These are phyloP conservation scores for Artemisia princeps DNA, from an alignment of 140 eudicot genomes.

Conservation along the genomic window DNA sequence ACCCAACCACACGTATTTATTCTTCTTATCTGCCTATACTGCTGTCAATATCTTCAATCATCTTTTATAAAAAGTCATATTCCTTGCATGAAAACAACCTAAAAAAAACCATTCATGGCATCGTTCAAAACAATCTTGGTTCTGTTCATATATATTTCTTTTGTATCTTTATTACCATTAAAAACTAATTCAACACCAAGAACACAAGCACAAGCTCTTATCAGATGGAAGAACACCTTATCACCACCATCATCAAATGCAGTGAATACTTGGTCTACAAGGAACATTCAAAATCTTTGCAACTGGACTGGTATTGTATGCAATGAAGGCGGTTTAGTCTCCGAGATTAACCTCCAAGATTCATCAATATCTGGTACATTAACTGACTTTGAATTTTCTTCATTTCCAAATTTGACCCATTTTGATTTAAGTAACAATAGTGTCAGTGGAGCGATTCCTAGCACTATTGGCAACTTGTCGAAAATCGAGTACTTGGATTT, in stretches of 20 bases:
- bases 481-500: constrained; percentile 46
- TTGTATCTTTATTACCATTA: constrained; percentile 33
- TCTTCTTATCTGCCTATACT: constrained; percentile 8
- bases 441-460: constrained; percentile 44
- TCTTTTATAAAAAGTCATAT: not conserved
- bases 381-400: constrained; percentile 34
- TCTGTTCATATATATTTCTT: constrained; percentile 23
- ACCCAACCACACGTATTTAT: constrained; percentile 24
- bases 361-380: constrained; percentile 40
- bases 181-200: constrained; percentile 36
- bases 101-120: constrained; percentile 25
- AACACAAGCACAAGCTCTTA: constrained; percentile 70
- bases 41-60: constrained; percentile 17
- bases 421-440: constrained; percentile 34
- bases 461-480: constrained; percentile 46
- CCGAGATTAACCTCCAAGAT: constrained; percentile 29
- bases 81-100: constrained; percentile 20
- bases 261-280: constrained; percentile 51
- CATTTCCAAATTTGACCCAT: constrained; percentile 43
- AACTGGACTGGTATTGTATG: constrained; percentile 55
- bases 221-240: constrained; percentile 58
- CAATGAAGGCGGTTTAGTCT: constrained; percentile 27
- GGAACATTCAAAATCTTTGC: constrained; percentile 39
- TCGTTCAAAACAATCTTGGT: constrained; percentile 11
- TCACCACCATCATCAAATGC: constrained; percentile 36